Evolutionary conservation across 192 early-diverging fungal genomes (phyloP), one percentile per base, ranked within the genome.

Genomic region (Helicostylum pulchrum): DNA sequence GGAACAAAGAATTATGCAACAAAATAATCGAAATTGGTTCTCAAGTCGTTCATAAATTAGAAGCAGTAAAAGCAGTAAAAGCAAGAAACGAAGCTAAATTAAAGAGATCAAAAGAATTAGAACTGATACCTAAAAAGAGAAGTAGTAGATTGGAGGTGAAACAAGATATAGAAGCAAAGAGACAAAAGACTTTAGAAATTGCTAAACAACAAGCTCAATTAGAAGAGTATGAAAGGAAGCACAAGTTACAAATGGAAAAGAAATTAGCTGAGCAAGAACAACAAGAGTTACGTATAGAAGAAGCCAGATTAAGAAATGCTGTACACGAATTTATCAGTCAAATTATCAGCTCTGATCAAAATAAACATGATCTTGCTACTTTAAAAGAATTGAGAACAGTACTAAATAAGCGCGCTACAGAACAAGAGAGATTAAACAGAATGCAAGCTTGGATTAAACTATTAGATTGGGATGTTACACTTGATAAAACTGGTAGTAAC

Each of bases 111-210:
- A 44, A 59, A 23, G 57, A 59, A 59, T 21, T 59, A 12, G 57
- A 59, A 8, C 57, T 59, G 7, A 39, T 59, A 23, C 57, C 57
- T 10, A 59, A 23, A 59, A 59, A 59, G 4, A 44, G 43, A 59
- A 59, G 57, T 15, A 59, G 57, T 44, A 43, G 57, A 59, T 26
- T 59, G 26, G 57, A 59, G 43, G 43, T 45, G 21, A 59, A 59
- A 19, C 32, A 43, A 57, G 57, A 59, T 45, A 36, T 44, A 59
- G 11, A 59, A 8, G 20, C 12, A 4, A 59, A 45, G 15, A 14
- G 32, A 17, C 57, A 45, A 43, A 59, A 59, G 39, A 30, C 21
- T 4, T 3, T 44, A 26, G 57, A 59, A 7, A 20, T 23, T 7
- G 20, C 21, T 8, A 59, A 44, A 30, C 57, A 59, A 20, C 42